Evolutionary conservation across 345 rosid genomes (phyloP), one percentile per base, ranked within the genome.

Genomic region (Diplotaxis tenuifolia): DNA sequence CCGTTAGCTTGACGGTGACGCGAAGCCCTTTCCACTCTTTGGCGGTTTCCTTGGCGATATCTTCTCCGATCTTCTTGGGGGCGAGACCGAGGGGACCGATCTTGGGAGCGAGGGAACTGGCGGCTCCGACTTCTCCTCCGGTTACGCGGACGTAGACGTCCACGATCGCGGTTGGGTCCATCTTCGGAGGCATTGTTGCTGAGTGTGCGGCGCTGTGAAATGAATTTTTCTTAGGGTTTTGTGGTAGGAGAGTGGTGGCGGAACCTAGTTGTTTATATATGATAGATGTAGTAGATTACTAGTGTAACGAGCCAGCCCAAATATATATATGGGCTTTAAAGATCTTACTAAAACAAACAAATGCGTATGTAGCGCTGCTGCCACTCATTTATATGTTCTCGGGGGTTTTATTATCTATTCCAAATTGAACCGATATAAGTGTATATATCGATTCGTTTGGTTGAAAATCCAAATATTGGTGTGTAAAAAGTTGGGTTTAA

Each of bases 1-100:
- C 88, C 10, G 88, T 85, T 6, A 85, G 77, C 82, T 85, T 85
- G 66, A 85, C 88, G 7, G 86, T 85, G 0, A 85, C 86, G 3
- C 86, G 83, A 0, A 85, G 85, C 4, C 88, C 88, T 75, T 85
- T 85, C 88, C 88, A 85, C 50, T 85, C 88, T 25, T 83, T 85
- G 6, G 85, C 86, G 0, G 88, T 85, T 71, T 85, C 88, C 34
- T 85, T 85, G 12, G 88, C 88, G 22, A 85, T 85, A 67, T 85
- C 88, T 79, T 85, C 89, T 65, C 89, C 87, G 80, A 85, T 83
- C 71, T 85, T 85, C 79, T 83, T 85, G 0, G 88, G 88, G 5
- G 86, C 84, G 42, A 85, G 86, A 72, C 88, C 88, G n/a, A 85
- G 88, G 1, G 88, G 88, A 40, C 88, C 88, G 70, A 85, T 85